Evolutionary conservation across 2,329 filamentous ascomycete genomes (phyloP).

Genomic region (Claviceps spartinae): DNA sequence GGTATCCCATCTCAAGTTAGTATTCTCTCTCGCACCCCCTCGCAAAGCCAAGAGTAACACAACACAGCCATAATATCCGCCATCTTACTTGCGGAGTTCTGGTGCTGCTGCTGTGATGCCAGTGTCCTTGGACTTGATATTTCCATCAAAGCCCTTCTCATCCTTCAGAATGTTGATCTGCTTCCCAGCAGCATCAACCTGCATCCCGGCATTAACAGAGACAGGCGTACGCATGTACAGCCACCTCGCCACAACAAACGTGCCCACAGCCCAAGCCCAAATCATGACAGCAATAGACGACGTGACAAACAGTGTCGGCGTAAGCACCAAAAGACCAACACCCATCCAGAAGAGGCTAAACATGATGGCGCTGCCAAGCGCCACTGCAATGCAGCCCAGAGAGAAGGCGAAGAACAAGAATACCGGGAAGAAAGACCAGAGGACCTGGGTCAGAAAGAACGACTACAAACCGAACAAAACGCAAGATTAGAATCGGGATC

Average conservation of each 20-base stretch:
- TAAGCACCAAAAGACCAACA: constrained; percentile 51
- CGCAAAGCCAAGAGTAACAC: too few relatives aligned
- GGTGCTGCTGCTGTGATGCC: too few relatives aligned
- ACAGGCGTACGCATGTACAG: constrained; percentile 25
- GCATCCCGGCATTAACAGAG: constrained; percentile 8
- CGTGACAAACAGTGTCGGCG: constrained; percentile 55
- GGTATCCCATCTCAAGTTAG: too few relatives aligned
- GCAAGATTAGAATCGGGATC: not conserved
- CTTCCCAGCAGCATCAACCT: constrained; percentile 11
- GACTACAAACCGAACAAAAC: constrained; percentile 30
- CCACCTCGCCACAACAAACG: constrained; percentile 38
- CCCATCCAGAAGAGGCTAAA: constrained; percentile 57
- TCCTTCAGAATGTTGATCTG: constrained; percentile 10
- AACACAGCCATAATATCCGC: too few relatives aligned
- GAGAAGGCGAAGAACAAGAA: constrained; percentile 56
- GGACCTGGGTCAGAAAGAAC: constrained; percentile 51
- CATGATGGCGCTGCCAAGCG: constrained; percentile 45
- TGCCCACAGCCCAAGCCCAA: constrained; percentile 54
- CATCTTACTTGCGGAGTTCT: not conserved
- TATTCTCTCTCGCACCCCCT: too few relatives aligned
- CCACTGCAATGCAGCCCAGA: constrained; percentile 46
- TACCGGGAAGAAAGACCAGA: constrained; percentile 53
- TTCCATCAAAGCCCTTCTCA: constrained; percentile 12
- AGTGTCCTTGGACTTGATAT: constrained; percentile 2
- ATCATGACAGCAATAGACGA: constrained; percentile 46